Evolutionary conservation across 257 asterid genomes (phyloP).

Genomic region (Solanum microdontum): DNA sequence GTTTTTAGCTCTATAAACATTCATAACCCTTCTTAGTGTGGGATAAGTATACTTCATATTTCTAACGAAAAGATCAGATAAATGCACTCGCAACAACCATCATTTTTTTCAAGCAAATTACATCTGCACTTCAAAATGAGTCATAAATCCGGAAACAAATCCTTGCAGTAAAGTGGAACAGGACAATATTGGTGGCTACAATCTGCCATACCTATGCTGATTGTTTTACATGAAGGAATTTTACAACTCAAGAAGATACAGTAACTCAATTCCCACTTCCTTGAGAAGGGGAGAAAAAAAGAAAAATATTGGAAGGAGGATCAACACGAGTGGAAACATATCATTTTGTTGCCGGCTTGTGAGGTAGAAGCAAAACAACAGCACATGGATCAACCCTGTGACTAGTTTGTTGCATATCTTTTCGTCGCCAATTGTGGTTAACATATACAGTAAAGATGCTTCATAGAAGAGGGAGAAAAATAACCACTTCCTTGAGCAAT

Average conservation of each 20-base stretch:
- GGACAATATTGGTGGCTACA: conserved; percentile 3
- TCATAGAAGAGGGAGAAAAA: background rate
- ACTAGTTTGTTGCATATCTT: background rate
- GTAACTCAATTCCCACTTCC: background rate
- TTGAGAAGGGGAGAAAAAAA: background rate
- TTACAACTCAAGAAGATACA: background rate
- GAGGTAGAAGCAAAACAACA: background rate
- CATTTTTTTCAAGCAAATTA: background rate
- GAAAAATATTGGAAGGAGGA: background rate
- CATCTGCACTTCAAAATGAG: background rate
- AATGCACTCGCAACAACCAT: background rate
- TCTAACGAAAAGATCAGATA: background rate
- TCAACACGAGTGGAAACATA: background rate
- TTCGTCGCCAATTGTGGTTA: background rate
- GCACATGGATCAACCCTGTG: background rate
- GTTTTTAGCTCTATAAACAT: background rate
- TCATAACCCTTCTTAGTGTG: background rate
- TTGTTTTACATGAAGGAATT: conserved; percentile 3
- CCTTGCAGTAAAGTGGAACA: conserved; percentile 8
- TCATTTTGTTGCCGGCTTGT: background rate
- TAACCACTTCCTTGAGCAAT: conserved; percentile 6
- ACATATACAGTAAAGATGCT: background rate
- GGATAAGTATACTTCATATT: background rate
- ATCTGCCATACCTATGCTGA: conserved; percentile 10
- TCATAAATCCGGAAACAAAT: background rate